Base-by-base conservation (phyloP, 495 filamentous ascomycete genomes). In the Penicillium salamii region DNA sequence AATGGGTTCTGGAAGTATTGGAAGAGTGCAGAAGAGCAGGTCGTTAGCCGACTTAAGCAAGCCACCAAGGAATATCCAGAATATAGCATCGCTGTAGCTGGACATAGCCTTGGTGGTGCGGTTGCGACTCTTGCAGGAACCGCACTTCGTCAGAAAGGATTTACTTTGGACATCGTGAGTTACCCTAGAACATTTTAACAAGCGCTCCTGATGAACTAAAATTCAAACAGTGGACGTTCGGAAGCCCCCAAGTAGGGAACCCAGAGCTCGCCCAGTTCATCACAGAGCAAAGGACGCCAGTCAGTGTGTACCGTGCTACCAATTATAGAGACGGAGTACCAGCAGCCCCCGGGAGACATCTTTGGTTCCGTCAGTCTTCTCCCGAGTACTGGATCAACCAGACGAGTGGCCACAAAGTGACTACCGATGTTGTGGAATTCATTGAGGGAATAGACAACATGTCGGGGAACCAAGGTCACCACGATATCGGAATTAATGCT, bases 101-200 rank as follows among this genome's bases (percentile, higher is more conserved):
- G 85, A 3, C 84, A 88, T 66, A 82, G 78, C 26, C 74, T 86
- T 4, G 85, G 85, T 36, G 85, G 66, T 29, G 83, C 83, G 5
- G 67, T 87, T 36, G 81, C 77, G 14, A 76, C 72, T 1, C 48
- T 89, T 5, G 83, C 72, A 0, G 81, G 81, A 0, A 78, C 72
- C 12, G 68, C 76, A 44, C 60, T 86, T 35, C 71, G 80, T 7
- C 70, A 70, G 35, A 42, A 54, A 6, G 81, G 79, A 24, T 55
- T 59, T 37, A 26, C 43, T 8, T 32, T 64, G 47, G 49, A 60
- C 17, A 45, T 66, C 44, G 63, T 68, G 44, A 42, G 54, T 46
- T 12, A 12, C 17, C 17, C 36, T 49, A 3, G n/a, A 41, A 8
- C 7, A 18, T 6, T 13, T 0, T 2, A 7, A 9, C 19, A 8